These are phyloP conservation scores for Naganishia antarctica DNA, from an alignment of 768 basidiomycete genomes.

Conservation along the genomic window DNA sequence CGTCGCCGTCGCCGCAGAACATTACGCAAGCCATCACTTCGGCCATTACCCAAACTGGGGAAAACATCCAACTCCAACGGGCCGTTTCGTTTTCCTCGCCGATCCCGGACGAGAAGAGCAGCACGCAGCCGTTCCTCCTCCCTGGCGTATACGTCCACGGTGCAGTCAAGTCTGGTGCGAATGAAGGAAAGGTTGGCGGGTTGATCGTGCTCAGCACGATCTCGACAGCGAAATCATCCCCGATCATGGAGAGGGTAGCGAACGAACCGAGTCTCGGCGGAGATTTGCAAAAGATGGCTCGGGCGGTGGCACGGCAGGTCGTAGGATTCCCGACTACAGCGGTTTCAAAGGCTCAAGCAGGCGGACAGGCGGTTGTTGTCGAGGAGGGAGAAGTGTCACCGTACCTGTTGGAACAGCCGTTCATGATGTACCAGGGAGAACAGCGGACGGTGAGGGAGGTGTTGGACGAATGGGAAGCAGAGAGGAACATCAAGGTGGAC, in stretches of 20 bases:
- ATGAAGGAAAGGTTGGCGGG: constrained; percentile 54
- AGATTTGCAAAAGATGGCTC: constrained; percentile 63
- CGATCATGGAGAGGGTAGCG: constrained; percentile 38
- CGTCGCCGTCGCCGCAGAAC: constrained; percentile 57
- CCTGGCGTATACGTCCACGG: constrained; percentile 47
- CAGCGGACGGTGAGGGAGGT: constrained; percentile 40
- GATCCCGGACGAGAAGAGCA: constrained; percentile 36
- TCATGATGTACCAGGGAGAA: constrained; percentile 42
- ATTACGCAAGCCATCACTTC: constrained; percentile 64
- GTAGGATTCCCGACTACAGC: constrained; percentile 69
- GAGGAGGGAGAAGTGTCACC: constrained; percentile 35
- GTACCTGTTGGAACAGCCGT: constrained; percentile 40
- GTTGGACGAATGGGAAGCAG: constrained; percentile 39
- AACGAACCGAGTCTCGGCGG: constrained; percentile 50
- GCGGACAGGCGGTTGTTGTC: background rate
- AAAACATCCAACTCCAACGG: constrained; percentile 50
- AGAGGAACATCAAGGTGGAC: constrained; percentile 37
- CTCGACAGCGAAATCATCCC: constrained; percentile 45
- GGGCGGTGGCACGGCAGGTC: constrained; percentile 76
- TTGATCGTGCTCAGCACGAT: constrained; percentile 52
- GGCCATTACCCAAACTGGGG: constrained; percentile 41
- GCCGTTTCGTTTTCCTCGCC: constrained; percentile 48
- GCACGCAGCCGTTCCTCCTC: constrained; percentile 33
- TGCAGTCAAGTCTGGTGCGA: constrained; percentile 38
- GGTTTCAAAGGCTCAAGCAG: constrained; percentile 41